Conservation (phyloP, 2,329 filamentous ascomycete species). For the Phymatotrichopsis omnivora region DNA sequence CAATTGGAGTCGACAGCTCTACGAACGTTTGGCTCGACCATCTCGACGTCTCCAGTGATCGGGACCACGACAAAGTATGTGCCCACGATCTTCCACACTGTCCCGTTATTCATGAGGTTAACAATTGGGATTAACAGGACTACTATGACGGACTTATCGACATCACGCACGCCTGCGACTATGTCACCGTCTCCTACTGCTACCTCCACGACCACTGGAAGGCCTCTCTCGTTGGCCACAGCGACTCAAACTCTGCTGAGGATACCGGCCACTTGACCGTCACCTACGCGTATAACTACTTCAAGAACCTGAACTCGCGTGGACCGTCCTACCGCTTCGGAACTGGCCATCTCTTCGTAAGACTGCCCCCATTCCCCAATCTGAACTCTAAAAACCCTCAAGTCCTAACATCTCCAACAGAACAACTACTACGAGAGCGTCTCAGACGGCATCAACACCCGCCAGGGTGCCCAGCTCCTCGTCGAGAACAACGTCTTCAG, state of each 20-base stretch:
- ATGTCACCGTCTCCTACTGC: slow-evolving; percentile 43
- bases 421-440: slow-evolving; percentile 36
- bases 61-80: slow-evolving; percentile 45
- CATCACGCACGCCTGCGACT: slow-evolving; percentile 54
- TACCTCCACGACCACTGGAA: slow-evolving; percentile 53
- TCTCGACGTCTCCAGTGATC: slow-evolving; percentile 52
- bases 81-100: background rate
- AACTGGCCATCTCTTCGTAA: slow-evolving; percentile 38
- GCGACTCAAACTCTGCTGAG: slow-evolving; percentile 47
- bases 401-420: slow-evolving; percentile 18
- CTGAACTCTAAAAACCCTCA: background rate
- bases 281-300: slow-evolving; percentile 59
- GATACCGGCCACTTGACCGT: slow-evolving; percentile 53
- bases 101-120: background rate
- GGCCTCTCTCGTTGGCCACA: slow-evolving; percentile 50
- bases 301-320: slow-evolving; percentile 53
- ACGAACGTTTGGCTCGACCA: slow-evolving; percentile 59
- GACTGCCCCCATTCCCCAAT: slow-evolving; percentile 36
- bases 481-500: slow-evolving; percentile 47
- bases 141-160: slow-evolving; percentile 60
- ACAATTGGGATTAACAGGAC: slow-evolving; percentile 36
- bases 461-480: slow-evolving; percentile 47
- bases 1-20: slow-evolving; percentile 48
- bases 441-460: slow-evolving; percentile 47
- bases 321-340: slow-evolving; percentile 55